phyloP scores from a whole-genome alignment of 164 flowering plant genomes.

The Liquidambar formosana region DNA sequence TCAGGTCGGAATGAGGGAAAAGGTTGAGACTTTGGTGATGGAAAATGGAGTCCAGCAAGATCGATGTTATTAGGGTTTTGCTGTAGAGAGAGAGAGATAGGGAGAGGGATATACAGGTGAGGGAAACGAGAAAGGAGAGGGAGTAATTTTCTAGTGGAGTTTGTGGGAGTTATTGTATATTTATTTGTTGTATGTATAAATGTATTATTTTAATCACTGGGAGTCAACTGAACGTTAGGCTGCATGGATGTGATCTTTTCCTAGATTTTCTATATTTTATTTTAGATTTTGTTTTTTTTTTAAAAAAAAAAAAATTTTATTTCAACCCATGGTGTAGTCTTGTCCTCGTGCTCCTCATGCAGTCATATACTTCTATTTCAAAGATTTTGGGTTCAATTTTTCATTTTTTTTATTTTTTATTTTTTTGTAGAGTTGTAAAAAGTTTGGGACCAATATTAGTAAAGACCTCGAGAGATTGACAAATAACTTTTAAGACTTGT shows the following conservation, averaged over 20 bases:
- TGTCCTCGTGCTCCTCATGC: too few species aligned
- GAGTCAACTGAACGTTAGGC: slow-evolving; percentile 44
- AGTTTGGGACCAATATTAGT: too few species aligned
- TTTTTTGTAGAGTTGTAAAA: too few species aligned
- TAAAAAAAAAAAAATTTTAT: neutral
- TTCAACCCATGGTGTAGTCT: too few species aligned
- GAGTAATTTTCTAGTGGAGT: neutral
- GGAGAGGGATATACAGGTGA: slow-evolving; percentile 2
- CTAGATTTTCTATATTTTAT: slow-evolving; percentile 8
- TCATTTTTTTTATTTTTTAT: too few species aligned
- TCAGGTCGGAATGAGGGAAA: neutral
- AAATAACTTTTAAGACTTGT: too few species aligned
- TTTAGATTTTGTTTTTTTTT: neutral
- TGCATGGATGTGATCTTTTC: slow-evolving; percentile 30
- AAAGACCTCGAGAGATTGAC: too few species aligned
- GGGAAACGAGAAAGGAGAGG: neutral
- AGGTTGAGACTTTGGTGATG: neutral
- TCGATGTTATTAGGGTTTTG: slow-evolving; percentile 26
- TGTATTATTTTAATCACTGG: slow-evolving; percentile 16
- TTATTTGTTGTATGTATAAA: neutral
- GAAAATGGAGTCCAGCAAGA: neutral
- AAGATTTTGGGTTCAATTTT: too few species aligned
- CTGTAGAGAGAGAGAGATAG: slow-evolving; percentile 15
- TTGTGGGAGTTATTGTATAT: slow-evolving; percentile 1
- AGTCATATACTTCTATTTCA: too few species aligned